Percentiles rank a stretch among this genome's conserved stretches.
These are phyloP conservation scores for Ambrosia hybrid DNA, from an alignment of 140 eudicot species.

Conservation along the genomic window DNA sequence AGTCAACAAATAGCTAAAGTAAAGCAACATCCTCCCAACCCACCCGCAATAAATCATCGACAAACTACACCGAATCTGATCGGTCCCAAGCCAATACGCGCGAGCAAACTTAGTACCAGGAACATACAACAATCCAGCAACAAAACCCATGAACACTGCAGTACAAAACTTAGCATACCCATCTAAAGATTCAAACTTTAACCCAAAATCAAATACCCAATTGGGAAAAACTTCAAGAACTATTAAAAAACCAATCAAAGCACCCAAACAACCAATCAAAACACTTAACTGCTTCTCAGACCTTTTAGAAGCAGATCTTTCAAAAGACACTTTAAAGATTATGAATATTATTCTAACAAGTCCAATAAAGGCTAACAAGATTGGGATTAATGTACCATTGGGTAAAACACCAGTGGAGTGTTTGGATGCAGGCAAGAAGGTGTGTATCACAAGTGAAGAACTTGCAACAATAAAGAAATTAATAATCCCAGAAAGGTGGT, in stretches of 20 bases:
- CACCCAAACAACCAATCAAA: slow-evolving; percentile 45
- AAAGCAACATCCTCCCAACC: slow-evolving; percentile 66
- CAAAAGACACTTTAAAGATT: slow-evolving; percentile 55
- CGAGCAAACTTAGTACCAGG: slow-evolving; percentile 65
- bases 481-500: slow-evolving; percentile 55
- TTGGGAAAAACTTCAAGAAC: slow-evolving; percentile 49
- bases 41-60: slow-evolving; percentile 77
- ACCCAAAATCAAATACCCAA: slow-evolving; percentile 57
- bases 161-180: slow-evolving; percentile 55
- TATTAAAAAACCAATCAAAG: slow-evolving; percentile 41
- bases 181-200: slow-evolving; percentile 52
- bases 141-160: slow-evolving; percentile 58
- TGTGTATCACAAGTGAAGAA: slow-evolving; percentile 50
- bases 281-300: slow-evolving; percentile 69
- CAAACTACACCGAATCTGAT: slow-evolving; percentile 80
- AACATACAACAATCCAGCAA: slow-evolving; percentile 60
- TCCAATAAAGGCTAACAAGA: slow-evolving; percentile 58
- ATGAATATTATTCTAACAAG: slow-evolving; percentile 44
- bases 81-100: slow-evolving; percentile 94
- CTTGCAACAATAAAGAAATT: slow-evolving; percentile 50
- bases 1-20: slow-evolving; percentile 44
- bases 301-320: slow-evolving; percentile 73
- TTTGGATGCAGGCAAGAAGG: slow-evolving; percentile 32
- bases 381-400: slow-evolving; percentile 72
- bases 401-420: slow-evolving; percentile 47